Conservation (phyloP, 1,139 yeast genomes). For the Geotrichum citri-aurantii region DNA sequence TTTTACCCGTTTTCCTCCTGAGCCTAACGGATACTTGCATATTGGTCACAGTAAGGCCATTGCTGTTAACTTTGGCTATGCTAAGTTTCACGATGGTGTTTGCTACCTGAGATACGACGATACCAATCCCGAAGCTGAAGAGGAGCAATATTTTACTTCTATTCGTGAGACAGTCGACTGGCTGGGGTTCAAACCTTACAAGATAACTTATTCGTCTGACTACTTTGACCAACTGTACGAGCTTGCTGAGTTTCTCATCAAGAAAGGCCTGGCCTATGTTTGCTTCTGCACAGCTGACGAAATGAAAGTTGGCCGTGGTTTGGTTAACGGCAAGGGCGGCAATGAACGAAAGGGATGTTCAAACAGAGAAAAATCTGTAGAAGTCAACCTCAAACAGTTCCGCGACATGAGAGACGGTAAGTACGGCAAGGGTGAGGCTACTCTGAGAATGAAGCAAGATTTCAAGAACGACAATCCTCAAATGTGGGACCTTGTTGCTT, state of each 20-base stretch:
- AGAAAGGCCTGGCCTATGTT: constrained; percentile 71
- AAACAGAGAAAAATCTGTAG: constrained; percentile 64
- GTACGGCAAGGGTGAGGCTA: constrained; percentile 86
- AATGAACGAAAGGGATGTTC: constrained; percentile 82
- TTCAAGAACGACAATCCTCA: constrained; percentile 89
- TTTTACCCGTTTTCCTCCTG: constrained; percentile 95
- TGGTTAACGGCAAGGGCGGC: constrained; percentile 82
- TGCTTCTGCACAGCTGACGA: constrained; percentile 93
- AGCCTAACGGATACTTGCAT: constrained; percentile 94
- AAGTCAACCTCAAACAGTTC: constrained; percentile 72
- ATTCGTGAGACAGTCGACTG: constrained; percentile 80
- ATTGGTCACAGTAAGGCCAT: constrained; percentile 98
- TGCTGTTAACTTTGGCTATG: constrained; percentile 46
- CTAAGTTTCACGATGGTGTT: constrained; percentile 54
- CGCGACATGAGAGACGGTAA: constrained; percentile 87
- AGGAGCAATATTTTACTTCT: constrained; percentile 79
- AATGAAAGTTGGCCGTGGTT: constrained; percentile 84
- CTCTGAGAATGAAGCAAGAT: constrained; percentile 95
- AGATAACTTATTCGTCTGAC: constrained; percentile 91
- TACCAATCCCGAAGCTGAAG: constrained; percentile 98
- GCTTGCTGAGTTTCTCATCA: constrained; percentile 75
- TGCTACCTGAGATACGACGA: constrained; percentile 95
- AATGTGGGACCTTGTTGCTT: constrained; percentile 99
- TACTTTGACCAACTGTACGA: constrained; percentile 85
- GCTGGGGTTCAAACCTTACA: constrained; percentile 93